Conservation (phyloP, 495 filamentous ascomycete species). For the Penicillium salamii region DNA sequence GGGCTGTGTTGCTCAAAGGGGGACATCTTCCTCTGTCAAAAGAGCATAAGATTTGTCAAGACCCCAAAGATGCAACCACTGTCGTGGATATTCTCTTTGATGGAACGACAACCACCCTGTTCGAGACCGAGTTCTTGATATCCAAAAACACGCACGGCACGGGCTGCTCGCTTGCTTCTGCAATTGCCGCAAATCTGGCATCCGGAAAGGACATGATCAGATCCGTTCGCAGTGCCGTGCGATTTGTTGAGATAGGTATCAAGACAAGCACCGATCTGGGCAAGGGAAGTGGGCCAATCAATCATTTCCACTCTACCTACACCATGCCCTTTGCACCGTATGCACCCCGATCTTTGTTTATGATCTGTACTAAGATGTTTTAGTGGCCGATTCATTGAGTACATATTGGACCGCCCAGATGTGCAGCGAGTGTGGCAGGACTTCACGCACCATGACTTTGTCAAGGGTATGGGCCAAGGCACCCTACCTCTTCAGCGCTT, state of each 20-base stretch:
- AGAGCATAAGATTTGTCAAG: conserved; percentile 50
- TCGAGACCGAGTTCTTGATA: conserved; percentile 65
- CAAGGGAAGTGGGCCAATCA: conserved; percentile 82
- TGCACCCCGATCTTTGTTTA: conserved; percentile 23
- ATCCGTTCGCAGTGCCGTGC: conserved; percentile 68
- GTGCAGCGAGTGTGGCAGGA: conserved; percentile 66
- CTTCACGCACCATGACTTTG: conserved; percentile 79
- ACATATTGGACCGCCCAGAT: conserved; percentile 72
- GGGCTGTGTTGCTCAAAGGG: conserved; percentile 84
- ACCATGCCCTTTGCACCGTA: conserved; percentile 80
- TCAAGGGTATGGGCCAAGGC: conserved; percentile 69
- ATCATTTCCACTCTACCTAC: conserved; percentile 87
- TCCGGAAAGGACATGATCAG: conserved; percentile 56
- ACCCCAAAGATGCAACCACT: conserved; percentile 54
- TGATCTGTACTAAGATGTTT: conserved; percentile 3
- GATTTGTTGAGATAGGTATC: conserved; percentile 84
- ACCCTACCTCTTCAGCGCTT: conserved; percentile 70
- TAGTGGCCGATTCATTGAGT: conserved; percentile 81
- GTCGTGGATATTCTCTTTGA: conserved; percentile 77
- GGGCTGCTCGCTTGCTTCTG: conserved; percentile 90
- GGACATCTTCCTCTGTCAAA: conserved; percentile 80
- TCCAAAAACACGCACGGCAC: conserved; percentile 91
- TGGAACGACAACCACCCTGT: conserved; percentile 47
- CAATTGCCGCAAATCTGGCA: conserved; percentile 84
- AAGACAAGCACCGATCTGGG: conserved; percentile 70